Percentiles rank a stretch among this genome's conserved stretches.
These are phyloP conservation scores for Fraxinus latifolia DNA, from an alignment of 305 asterid genomes.

Conservation along the genomic window DNA sequence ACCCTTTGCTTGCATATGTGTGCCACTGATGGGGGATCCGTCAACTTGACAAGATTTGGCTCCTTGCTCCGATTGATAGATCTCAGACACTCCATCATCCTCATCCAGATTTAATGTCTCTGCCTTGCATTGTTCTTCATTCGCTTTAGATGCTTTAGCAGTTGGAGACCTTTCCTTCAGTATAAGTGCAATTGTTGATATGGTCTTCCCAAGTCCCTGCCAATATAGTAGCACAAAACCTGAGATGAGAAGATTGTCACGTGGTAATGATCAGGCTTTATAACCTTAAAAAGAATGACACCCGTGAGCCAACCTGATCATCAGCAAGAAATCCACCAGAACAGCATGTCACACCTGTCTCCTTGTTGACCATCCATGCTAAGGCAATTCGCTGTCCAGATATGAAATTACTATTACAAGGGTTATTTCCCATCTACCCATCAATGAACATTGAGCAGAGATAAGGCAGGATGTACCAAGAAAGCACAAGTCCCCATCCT, in stretches of 20 bases:
- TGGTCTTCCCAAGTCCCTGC: constrained; percentile 98
- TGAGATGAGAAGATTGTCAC: constrained; percentile 20
- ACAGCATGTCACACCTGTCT: constrained; percentile 73
- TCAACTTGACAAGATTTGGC: constrained; percentile 35
- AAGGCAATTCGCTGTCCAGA: constrained; percentile 84
- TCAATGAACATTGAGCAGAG: constrained; percentile 5
- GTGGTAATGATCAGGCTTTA: background rate
- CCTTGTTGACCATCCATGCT: constrained; percentile 97
- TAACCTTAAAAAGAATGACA: constrained; percentile 18
- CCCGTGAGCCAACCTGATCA: constrained; percentile 70
- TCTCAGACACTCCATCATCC: constrained; percentile 51
- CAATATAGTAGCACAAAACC: constrained; percentile 18
- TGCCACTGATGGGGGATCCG: constrained; percentile 28
- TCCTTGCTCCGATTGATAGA: constrained; percentile 28
- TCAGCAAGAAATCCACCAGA: constrained; percentile 99
- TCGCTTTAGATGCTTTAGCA: constrained; percentile 38
- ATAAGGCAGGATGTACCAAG: background rate
- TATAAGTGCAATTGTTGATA: constrained; percentile 94
- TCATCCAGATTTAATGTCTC: constrained; percentile 91
- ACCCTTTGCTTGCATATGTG: constrained; percentile 49
- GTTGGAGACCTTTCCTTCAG: constrained; percentile 84
- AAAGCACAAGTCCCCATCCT: background rate
- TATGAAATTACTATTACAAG: constrained; percentile 27
- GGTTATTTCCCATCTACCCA: background rate
- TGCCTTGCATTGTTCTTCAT: constrained; percentile 43